phyloP scores from a whole-genome alignment of 768 basidiomycete species.

The Steccherinum ochraceum region DNA sequence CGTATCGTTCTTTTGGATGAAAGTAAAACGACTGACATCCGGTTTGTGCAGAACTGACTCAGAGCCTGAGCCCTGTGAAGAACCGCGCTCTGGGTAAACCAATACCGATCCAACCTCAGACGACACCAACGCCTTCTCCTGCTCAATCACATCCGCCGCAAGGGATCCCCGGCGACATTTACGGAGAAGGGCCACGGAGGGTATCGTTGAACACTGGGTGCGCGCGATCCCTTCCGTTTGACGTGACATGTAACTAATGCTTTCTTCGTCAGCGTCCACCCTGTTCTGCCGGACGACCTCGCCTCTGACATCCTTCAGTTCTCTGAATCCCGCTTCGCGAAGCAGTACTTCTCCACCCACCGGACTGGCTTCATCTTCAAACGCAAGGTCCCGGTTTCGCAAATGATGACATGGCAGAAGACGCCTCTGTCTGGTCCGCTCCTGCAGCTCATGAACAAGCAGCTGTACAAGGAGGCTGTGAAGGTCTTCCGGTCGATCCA shows the following conservation, averaged over 20 bases:
- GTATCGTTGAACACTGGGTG: constrained; percentile 62
- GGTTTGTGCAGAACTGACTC: constrained; percentile 45
- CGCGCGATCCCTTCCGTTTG: constrained; percentile 22
- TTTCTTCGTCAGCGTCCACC: constrained; percentile 53
- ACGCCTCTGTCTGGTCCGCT: constrained; percentile 67
- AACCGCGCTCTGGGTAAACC: constrained; percentile 55
- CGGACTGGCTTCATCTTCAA: constrained; percentile 85
- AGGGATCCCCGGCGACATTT: constrained; percentile 14
- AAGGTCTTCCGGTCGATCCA: constrained; percentile 87
- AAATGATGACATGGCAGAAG: constrained; percentile 93
- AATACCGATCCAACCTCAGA: constrained; percentile 45
- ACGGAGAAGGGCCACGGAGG: constrained; percentile 22
- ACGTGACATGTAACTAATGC: too few relatives aligned
- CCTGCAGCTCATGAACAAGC: constrained; percentile 53
- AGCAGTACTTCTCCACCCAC: constrained; percentile 85
- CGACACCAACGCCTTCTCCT: not conserved
- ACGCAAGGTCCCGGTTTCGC: constrained; percentile 72
- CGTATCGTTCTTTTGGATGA: constrained; percentile 14
- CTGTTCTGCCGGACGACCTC: constrained; percentile 72
- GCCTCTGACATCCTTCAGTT: constrained; percentile 85
- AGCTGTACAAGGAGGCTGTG: constrained; percentile 70
- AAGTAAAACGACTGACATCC: not conserved
- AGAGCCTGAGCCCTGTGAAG: constrained; percentile 72
- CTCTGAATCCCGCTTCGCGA: constrained; percentile 79
- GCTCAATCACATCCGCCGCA: not conserved